A percentile compares a stretch with the other conserved stretches of the same genome.
These are phyloP conservation scores for Metschnikowia lachancei DNA, from an alignment of 805 yeast genomes.

Conservation along the genomic window DNA sequence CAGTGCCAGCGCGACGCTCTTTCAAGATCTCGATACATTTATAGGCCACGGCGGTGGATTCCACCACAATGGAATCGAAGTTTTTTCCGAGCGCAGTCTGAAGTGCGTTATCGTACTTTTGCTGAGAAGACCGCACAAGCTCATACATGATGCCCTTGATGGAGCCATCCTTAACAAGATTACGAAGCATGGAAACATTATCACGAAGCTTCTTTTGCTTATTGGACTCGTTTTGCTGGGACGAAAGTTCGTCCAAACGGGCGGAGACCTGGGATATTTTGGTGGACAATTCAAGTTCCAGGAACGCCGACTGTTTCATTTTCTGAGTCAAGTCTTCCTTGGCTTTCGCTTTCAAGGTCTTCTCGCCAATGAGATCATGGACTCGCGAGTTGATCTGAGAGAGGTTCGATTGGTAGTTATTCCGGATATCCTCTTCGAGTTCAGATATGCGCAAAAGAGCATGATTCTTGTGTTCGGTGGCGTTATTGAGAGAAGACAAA, in stretches of 20 bases:
- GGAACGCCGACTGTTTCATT: constrained; percentile 37
- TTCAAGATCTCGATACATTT: constrained; percentile 77
- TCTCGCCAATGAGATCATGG: constrained; percentile 29
- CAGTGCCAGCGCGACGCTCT: constrained; percentile 80
- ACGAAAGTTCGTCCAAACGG: constrained; percentile 68
- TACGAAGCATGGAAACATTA: constrained; percentile 63
- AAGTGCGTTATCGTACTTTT: constrained; percentile 69
- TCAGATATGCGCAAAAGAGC: constrained; percentile 40
- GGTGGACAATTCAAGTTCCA: constrained; percentile 61
- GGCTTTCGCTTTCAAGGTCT: constrained; percentile 25
- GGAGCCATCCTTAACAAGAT: constrained; percentile 69
- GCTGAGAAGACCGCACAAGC: constrained; percentile 71
- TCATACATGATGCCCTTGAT: constrained; percentile 81
- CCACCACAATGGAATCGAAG: constrained; percentile 83
- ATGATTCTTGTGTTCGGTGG: constrained; percentile 31
- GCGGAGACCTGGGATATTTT: constrained; percentile 58
- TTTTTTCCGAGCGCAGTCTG: constrained; percentile 75
- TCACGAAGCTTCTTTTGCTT: constrained; percentile 71
- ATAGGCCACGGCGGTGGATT: constrained; percentile 61
- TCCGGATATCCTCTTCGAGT: constrained; percentile 34
- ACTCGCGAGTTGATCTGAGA: constrained; percentile 30
- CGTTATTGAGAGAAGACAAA: constrained; percentile 24
- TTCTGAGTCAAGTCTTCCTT: constrained; percentile 30
- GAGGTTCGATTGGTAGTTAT: constrained; percentile 37
- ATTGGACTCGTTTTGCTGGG: constrained; percentile 71